phyloP scores from a whole-genome alignment of 2,329 filamentous ascomycete species.

The Stemphylium beticola region DNA sequence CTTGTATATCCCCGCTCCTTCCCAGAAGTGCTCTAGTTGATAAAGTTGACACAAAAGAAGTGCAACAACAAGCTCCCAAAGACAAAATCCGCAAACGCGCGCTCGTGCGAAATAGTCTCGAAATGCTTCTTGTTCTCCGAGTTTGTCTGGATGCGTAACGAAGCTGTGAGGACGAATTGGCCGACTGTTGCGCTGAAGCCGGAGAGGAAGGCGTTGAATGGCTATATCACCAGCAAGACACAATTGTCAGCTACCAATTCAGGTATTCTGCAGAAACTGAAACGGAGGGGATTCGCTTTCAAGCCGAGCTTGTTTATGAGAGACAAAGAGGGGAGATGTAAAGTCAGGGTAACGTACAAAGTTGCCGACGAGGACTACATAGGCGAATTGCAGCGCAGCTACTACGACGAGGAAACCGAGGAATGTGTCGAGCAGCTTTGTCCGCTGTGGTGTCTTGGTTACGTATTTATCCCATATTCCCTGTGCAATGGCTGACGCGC shows the following conservation, averaged over 20 bases:
- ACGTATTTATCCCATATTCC: constrained; percentile 81
- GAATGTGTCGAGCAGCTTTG: constrained; percentile 90
- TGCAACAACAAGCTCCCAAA: constrained; percentile 95
- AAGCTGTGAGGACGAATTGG: constrained; percentile 94
- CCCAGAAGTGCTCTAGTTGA: constrained; percentile 68
- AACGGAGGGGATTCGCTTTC: background rate
- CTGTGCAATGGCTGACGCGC: constrained; percentile 64
- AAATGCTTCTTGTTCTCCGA: constrained; percentile 81
- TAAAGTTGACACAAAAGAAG: constrained; percentile 99
- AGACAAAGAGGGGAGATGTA: background rate
- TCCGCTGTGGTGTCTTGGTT: constrained; percentile 82
- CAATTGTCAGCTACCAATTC: background rate
- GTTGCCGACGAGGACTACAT: constrained; percentile 90
- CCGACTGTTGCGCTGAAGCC: constrained; percentile 95
- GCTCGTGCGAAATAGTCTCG: constrained; percentile 76
- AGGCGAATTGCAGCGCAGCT: constrained; percentile 89
- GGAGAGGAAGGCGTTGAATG: constrained; percentile 97
- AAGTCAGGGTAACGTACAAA: constrained; percentile 70
- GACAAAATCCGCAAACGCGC: constrained; percentile 94
- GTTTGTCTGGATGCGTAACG: constrained; percentile 89
- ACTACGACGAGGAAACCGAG: constrained; percentile 85
- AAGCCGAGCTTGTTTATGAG: background rate
- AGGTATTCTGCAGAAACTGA: background rate
- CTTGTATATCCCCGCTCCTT: background rate
- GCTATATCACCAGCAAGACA: constrained; percentile 59